Evolutionary conservation across 2,329 filamentous ascomycete species (phyloP).

Genomic region (Apiospora pterosperma): DNA sequence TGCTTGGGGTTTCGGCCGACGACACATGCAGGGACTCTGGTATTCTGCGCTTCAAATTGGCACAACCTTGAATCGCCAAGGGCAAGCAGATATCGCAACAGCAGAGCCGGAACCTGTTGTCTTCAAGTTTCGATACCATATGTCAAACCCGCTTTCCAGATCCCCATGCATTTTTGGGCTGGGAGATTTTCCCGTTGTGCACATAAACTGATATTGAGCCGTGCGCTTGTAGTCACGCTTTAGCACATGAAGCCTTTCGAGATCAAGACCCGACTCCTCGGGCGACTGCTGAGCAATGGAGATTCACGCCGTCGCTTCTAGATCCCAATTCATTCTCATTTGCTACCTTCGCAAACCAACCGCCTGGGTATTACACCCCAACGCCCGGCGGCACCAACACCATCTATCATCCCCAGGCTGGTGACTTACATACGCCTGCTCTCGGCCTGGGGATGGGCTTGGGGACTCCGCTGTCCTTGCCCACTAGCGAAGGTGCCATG

Average conservation of each 20-base stretch:
- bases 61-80: background rate
- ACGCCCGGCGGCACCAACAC: slow-evolving; percentile 79
- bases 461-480: slow-evolving; percentile 77
- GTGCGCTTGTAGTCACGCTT: slow-evolving; percentile 23
- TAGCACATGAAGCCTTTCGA: slow-evolving; percentile 44
- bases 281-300: slow-evolving; percentile 76
- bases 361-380: slow-evolving; percentile 82
- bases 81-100: background rate
- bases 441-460: slow-evolving; percentile 73
- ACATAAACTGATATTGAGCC: slow-evolving; percentile 48
- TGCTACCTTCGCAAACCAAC: slow-evolving; percentile 72
- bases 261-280: slow-evolving; percentile 82
- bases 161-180: background rate
- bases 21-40: background rate
- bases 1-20: background rate
- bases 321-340: slow-evolving; percentile 84
- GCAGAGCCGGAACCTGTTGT: background rate
- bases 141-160: background rate
- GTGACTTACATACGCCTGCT: slow-evolving; percentile 82
- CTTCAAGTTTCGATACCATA: background rate
- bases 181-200: background rate
- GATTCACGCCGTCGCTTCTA: slow-evolving; percentile 84
- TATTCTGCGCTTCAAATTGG: background rate
- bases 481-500: slow-evolving; percentile 62
- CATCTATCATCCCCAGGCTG: slow-evolving; percentile 77